Base-by-base conservation (phyloP, 768 basidiomycete species). In the Lanmaoa rubissima region DNA sequence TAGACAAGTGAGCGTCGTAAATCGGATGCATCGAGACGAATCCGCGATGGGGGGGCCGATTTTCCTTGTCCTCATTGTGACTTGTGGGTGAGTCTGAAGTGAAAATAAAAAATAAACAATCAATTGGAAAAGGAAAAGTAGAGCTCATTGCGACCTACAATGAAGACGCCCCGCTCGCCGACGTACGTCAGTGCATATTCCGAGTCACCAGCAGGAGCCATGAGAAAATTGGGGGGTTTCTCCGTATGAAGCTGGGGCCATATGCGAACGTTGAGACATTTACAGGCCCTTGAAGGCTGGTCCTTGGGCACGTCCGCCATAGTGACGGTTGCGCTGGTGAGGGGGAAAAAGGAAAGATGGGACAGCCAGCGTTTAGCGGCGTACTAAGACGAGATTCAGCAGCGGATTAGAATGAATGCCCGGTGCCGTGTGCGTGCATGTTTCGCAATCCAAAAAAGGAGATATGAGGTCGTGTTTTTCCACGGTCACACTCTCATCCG, bases 231-330 rank as follows among this genome's bases (percentile, higher is more conserved):
- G 56, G 74, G 66, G 13, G 75, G 74, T n/a, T 74, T 61, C 39
- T 49, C 58, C 24, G 55, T 19, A 4, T 48, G 49, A 5, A 72
- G 73, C 28, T 70, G 70, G 10, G 77, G 68, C 43, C 69, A 73
- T 58, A 90, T 79, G 59, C 80, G 82, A 45, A 91, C 77, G 65
- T 91, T 91, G 56, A 91, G 81, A 63, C 89, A 91, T 67, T 74
- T 79, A 71, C 89, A 91, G 53, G 88, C 78, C 73, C 79, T 83
- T 36, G 59, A 59, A 47, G 57, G 57, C 24, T 19, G 39, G 55
- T 61, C 60, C 24, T 58, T 55, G 58, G 52, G 56, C 46, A 55
- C 41, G 35, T 68, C 57, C 60, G 62, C 56, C 71, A 73, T 73
- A 51, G 38, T 5, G 53, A 54, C 54, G 57, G 59, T 5, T 1